A percentile compares a stretch with the other conserved stretches of the same genome.
Conservation (phyloP, 2,329 filamentous ascomycete species). For the Boeremia exigua region DNA sequence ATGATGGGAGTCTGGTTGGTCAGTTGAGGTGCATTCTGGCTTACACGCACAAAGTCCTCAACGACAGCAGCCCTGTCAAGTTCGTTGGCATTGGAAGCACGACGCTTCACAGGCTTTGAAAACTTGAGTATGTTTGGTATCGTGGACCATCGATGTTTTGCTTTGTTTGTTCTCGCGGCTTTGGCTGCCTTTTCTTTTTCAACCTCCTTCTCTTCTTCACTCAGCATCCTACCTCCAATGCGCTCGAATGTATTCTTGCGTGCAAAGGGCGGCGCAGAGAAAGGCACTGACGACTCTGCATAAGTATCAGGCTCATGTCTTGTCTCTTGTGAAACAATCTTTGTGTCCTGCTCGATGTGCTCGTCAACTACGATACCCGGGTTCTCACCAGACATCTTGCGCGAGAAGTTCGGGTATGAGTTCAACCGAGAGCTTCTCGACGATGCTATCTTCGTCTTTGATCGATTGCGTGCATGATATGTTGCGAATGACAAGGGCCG, state of each 20-base stretch:
- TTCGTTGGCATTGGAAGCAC: slow-evolving; percentile 15
- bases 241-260: slow-evolving; percentile 14
- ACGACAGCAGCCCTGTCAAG: slow-evolving; percentile 6
- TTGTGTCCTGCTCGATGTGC: slow-evolving; percentile 30
- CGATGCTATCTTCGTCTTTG: slow-evolving; percentile 37
- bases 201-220: slow-evolving; percentile 11
- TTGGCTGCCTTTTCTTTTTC: slow-evolving; percentile 27
- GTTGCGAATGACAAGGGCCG: slow-evolving; percentile 36
- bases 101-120: slow-evolving; percentile 14
- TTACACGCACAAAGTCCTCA: slow-evolving; percentile 18
- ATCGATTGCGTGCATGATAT: slow-evolving; percentile 32
- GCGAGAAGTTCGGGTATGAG: slow-evolving; percentile 34
- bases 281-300: slow-evolving; percentile 29
- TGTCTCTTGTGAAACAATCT: slow-evolving; percentile 26
- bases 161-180: slow-evolving; percentile 14
- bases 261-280: slow-evolving; percentile 15
- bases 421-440: slow-evolving; percentile 35
- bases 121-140: slow-evolving; percentile 33
- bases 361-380: slow-evolving; percentile 26
- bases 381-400: slow-evolving; percentile 25
- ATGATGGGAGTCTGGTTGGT: slow-evolving; percentile 18
- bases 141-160: slow-evolving; percentile 33
- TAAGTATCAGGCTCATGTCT: slow-evolving; percentile 6
- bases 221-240: slow-evolving; percentile 16
- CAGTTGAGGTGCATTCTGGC: slow-evolving; percentile 21